These are phyloP conservation scores for Pseudohalonectria lignicola DNA, from an alignment of 2,329 filamentous ascomycete genomes.

Conservation along the genomic window DNA sequence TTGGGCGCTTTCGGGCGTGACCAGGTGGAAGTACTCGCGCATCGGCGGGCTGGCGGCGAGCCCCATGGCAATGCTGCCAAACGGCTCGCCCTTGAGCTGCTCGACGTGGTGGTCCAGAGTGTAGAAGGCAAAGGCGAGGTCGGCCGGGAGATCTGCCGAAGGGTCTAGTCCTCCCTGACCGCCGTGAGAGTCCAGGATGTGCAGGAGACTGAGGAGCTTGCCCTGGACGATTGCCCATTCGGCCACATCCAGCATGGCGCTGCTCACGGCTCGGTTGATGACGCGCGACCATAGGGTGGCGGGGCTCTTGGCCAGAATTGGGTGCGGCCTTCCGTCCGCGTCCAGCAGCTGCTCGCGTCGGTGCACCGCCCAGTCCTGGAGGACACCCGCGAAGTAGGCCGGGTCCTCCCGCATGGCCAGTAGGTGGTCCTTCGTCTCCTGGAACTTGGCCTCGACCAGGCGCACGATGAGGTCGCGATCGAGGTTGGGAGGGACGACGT, in stretches of 20 bases:
- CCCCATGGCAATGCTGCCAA: constrained; percentile 3
- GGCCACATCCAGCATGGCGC: constrained; percentile 6
- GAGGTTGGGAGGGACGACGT: constrained; percentile 3
- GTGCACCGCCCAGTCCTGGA: constrained; percentile 6
- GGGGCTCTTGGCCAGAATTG: constrained; percentile 1
- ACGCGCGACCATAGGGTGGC: background rate
- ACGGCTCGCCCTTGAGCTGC: constrained; percentile 5
- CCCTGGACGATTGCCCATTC: constrained; percentile 7
- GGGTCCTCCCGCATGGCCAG: constrained; percentile 9
- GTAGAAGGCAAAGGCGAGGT: constrained; percentile 7
- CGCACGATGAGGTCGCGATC: constrained; percentile 4
- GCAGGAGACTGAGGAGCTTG: constrained; percentile 5
- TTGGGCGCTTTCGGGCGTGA: background rate
- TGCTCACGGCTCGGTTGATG: constrained; percentile 4
- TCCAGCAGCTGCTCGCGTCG: constrained; percentile 4
- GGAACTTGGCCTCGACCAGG: constrained; percentile 5
- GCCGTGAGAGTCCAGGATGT: constrained; percentile 5
- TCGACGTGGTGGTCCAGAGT: constrained; percentile 7
- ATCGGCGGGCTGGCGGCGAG: constrained; percentile 3
- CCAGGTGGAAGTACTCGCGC: constrained; percentile 5
- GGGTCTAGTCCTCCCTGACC: background rate
- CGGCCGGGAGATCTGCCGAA: constrained; percentile 3
- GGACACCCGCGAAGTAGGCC: constrained; percentile 5
- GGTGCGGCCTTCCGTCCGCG: constrained; percentile 2
- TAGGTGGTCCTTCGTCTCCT: constrained; percentile 8